Evolutionary conservation across 768 basidiomycete genomes (phyloP).

Genomic region (Nevesoporus exiguus): DNA sequence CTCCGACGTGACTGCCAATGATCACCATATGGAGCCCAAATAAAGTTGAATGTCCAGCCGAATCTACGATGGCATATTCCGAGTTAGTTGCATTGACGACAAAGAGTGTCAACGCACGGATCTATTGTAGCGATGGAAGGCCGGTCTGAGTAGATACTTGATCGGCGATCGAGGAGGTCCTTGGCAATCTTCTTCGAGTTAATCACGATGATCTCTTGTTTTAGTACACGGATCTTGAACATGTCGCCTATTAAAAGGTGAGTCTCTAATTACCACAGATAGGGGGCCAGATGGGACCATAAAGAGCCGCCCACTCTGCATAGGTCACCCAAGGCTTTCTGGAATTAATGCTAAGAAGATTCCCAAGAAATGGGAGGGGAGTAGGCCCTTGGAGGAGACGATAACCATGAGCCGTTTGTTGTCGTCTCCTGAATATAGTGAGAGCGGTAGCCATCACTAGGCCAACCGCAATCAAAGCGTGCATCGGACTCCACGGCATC

Average conservation of each 20-base stretch:
- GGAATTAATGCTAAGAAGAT: no score
- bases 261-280: no score
- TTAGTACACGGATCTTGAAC: no score
- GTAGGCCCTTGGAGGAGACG: no score
- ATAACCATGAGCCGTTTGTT: no score
- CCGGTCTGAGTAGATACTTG: not conserved
- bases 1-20: constrained; percentile 23
- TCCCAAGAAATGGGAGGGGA: no score
- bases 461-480: no score
- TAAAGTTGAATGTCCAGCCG: no score
- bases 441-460: no score
- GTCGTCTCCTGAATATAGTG: no score
- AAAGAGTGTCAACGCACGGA: constrained; percentile 3
- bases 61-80: constrained; percentile 9
- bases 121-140: constrained; percentile 9
- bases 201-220: not conserved
- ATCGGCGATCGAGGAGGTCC: not conserved
- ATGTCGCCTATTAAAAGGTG: not conserved
- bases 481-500: no score
- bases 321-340: no score
- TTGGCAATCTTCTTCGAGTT: not conserved
- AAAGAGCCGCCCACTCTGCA: not conserved
- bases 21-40: constrained; percentile 19
- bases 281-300: not conserved
- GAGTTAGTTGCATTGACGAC: not conserved